Base-by-base conservation (phyloP, 495 filamentous ascomycete species). In the Niebla homalea region DNA sequence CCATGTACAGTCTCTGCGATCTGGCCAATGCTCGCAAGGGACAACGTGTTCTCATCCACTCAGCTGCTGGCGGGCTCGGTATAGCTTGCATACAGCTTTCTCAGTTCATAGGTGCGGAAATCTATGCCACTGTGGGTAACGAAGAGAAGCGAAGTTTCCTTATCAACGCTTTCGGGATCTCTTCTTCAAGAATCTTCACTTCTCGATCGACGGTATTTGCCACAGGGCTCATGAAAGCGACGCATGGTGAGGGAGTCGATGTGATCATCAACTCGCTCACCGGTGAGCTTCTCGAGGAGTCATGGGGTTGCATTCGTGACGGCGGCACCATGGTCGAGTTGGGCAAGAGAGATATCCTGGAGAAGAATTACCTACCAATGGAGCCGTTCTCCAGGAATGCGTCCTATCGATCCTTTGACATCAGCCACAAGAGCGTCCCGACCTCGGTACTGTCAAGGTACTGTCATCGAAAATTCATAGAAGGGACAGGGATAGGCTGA, bases 1-100 rank as follows among this genome's bases (percentile, higher is more conserved):
- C 66, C 0, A 51, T 73, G 0, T 69, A 71, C 53, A 52, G 57
- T 1, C 40, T 79, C 0, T 46, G 68, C 6, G 35, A 71, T 35
- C 19, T 69, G 29, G 65, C 58, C 1, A 48, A 58, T 11, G 29
- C 68, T 3, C 18, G 62, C 36, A 56, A 57, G 12, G 64, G 56
- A 35, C 57, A 48, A 23, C 19, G 5, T 10, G 45, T 75, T 4
- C 60, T 75, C 0, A 70, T 75, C 35, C 70, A 71, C 43, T 57
- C 65, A 7, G 70, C 62, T 0, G 55, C 70, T 6, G 70, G 73
- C 3, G 70, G 62, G 4, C 59, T 69, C 8, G 71, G 72, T 4
- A 60, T 70, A 44, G 68, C 67, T 18, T 58, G 60, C 7, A 64
- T 74, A n/a, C 59, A 65, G 32, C 39, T 72, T 19, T 60, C 61